A percentile compares a stretch with the other conserved stretches of the same genome.
Evolutionary conservation across 805 yeast genomes (phyloP).

Genomic region (Saitoella complicata): DNA sequence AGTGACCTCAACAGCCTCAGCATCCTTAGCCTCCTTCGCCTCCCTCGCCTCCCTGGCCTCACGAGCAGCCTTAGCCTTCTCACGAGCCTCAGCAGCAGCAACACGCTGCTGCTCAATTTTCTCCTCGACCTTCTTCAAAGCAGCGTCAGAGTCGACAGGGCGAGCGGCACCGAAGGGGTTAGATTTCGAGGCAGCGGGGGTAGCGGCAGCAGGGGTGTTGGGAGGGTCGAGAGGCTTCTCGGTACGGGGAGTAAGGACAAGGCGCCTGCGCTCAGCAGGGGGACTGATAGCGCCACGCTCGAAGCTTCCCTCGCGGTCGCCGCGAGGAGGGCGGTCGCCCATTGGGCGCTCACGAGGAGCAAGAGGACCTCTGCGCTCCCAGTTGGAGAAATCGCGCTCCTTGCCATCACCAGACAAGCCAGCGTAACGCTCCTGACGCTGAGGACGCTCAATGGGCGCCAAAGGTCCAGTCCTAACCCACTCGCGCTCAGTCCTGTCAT

Average conservation of each 20-base stretch:
- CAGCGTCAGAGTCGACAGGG: conserved; percentile 51
- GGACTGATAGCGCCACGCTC: conserved; percentile 26
- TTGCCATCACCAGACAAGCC: conserved; percentile 13
- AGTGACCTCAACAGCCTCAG: too few relatives aligned
- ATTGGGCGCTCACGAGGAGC: conserved; percentile 10
- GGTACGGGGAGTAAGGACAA: conserved; percentile 25
- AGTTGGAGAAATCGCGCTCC: conserved; percentile 33
- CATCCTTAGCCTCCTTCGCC: too few relatives aligned
- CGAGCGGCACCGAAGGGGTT: conserved; percentile 76
- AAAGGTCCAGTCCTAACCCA: conserved; percentile 26
- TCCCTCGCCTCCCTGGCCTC: too few relatives aligned
- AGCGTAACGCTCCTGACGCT: conserved; percentile 11
- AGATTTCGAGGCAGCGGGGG: conserved; percentile 23
- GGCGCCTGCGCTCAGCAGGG: conserved; percentile 22
- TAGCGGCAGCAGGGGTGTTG: conserved; percentile 22
- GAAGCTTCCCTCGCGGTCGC: conserved; percentile 2
- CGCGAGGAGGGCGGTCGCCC: conserved; percentile 1
- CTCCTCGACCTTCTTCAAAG: conserved; percentile 8
- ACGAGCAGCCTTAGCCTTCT: too few relatives aligned
- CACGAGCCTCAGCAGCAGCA: too few relatives aligned
- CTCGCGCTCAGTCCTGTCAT: conserved; percentile 13
- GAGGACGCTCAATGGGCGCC: conserved; percentile 34
- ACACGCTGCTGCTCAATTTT: conserved; percentile 1
- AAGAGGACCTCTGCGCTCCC: conserved; percentile 21
- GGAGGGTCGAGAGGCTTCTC: conserved; percentile 10